Conservation (phyloP, 2,329 filamentous ascomycete species). For the Aspergillus sclerotialis region DNA sequence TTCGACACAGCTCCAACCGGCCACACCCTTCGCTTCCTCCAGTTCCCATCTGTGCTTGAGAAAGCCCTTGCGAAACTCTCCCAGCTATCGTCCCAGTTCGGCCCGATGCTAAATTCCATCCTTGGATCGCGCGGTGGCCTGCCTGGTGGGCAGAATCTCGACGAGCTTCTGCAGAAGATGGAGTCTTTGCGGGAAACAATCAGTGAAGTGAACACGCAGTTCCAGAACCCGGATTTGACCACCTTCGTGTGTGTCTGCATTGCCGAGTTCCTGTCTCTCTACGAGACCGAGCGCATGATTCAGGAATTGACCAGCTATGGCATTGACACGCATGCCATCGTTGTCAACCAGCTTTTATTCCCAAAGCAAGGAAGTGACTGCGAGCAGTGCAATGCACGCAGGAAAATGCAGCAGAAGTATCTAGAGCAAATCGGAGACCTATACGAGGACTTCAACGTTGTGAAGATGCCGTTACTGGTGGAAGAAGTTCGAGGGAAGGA, state of each 20-base stretch:
- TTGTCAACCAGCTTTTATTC: constrained; percentile 96
- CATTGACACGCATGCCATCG: constrained; percentile 95
- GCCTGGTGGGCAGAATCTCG: constrained; percentile 86
- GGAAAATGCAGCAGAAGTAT: constrained; percentile 99
- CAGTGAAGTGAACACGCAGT: constrained; percentile 90
- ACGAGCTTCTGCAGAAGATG: constrained; percentile 90
- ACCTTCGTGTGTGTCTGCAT: constrained; percentile 99
- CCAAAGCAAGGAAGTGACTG: constrained; percentile 77
- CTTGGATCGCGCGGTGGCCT: constrained; percentile 70
- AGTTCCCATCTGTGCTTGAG: constrained; percentile 96
- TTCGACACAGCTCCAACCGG: constrained; percentile 98
- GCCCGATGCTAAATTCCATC: constrained; percentile 89
- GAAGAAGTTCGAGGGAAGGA: constrained; percentile 96
- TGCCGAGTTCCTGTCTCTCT: constrained; percentile 90
- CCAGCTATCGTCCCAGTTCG: constrained; percentile 88
- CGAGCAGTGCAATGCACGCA: constrained; percentile 87
- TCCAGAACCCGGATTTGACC: constrained; percentile 91
- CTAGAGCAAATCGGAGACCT: constrained; percentile 97
- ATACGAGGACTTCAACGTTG: constrained; percentile 98
- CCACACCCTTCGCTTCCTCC: constrained; percentile 95
- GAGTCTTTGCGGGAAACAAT: constrained; percentile 91
- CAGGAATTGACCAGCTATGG: constrained; percentile 89
- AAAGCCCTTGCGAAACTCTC: constrained; percentile 97
- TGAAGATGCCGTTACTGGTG: constrained; percentile 92
- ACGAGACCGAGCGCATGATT: constrained; percentile 99